Percentiles rank a stretch among this genome's conserved stretches.
These are phyloP conservation scores for Chiua sp. DNA, from an alignment of 1,284 basidiomycete species.

Conservation along the genomic window DNA sequence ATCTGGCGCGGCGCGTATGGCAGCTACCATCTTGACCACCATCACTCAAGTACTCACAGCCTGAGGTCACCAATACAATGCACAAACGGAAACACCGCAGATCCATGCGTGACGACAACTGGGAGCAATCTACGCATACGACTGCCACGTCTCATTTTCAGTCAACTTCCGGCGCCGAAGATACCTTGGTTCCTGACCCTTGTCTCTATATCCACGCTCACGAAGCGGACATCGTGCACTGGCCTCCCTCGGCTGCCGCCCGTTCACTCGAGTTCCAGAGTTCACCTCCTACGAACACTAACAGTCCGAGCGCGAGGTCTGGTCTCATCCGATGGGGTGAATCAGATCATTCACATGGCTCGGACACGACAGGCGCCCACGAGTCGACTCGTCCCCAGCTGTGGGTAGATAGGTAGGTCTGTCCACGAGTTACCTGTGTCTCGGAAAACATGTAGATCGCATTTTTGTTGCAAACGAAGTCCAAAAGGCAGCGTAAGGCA, in stretches of 20 bases:
- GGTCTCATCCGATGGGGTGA: slow-evolving; percentile 53
- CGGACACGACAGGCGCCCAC: slow-evolving; percentile 7
- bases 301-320: slow-evolving; percentile 36
- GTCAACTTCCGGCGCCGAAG: slow-evolving; percentile 7
- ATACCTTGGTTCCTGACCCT: slow-evolving; percentile 28
- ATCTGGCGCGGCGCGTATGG: too few relatives aligned
- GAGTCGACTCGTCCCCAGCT: slow-evolving; percentile 42
- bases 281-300: slow-evolving; percentile 6
- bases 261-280: slow-evolving; percentile 51
- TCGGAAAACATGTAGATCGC: slow-evolving; percentile 7
- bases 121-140: slow-evolving; percentile 11
- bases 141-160: slow-evolving; percentile 2
- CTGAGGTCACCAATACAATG: slow-evolving; percentile 9
- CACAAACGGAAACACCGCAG: slow-evolving; percentile 34
- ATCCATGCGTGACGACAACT: slow-evolving; percentile 9
- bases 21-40: background rate
- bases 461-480: slow-evolving; percentile 10
- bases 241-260: slow-evolving; percentile 47
- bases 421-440: slow-evolving; percentile 13
- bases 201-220: slow-evolving; percentile 64
- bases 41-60: background rate
- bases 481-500: slow-evolving; percentile 10
- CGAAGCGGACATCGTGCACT: slow-evolving; percentile 67
- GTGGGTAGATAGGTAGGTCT: slow-evolving; percentile 66
- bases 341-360: slow-evolving; percentile 8